Percentiles rank a stretch among this genome's conserved stretches.
Conservation (phyloP, 1,284 basidiomycete genomes). For the Chalciporus sp. region DNA sequence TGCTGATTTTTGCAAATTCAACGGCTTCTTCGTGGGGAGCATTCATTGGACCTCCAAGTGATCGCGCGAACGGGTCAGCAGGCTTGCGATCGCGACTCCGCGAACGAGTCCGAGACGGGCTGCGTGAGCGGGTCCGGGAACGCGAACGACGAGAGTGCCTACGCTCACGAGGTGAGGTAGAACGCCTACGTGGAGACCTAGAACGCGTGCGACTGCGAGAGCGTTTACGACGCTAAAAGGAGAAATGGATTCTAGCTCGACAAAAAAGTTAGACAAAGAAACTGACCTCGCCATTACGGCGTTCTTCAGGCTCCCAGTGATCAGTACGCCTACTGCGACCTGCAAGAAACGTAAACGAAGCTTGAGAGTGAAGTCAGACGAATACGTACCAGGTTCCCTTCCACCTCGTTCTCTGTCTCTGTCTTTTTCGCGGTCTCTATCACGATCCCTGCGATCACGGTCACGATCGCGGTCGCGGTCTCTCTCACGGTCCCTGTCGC, state of each 20-base stretch:
- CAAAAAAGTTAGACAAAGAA: neutral
- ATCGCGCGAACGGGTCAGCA: constrained; percentile 69
- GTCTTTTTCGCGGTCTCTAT: constrained; percentile 53
- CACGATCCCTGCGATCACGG: constrained; percentile 44
- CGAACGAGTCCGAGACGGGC: constrained; percentile 58
- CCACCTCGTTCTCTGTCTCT: constrained; percentile 49
- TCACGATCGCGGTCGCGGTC: constrained; percentile 49
- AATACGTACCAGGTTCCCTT: constrained; percentile 57
- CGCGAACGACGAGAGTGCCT: constrained; percentile 58
- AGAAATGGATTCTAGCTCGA: constrained; percentile 4
- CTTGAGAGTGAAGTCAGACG: neutral
- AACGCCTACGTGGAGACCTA: constrained; percentile 64
- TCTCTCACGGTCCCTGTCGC: constrained; percentile 48
- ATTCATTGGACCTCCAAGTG: constrained; percentile 89
- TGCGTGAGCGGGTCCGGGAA: constrained; percentile 53
- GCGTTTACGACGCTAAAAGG: constrained; percentile 53
- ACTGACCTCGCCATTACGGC: constrained; percentile 64
- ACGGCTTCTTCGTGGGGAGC: constrained; percentile 86
- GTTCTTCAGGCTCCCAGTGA: constrained; percentile 78
- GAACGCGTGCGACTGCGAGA: constrained; percentile 61
- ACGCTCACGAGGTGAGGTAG: constrained; percentile 52
- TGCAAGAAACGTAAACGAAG: constrained; percentile 13
- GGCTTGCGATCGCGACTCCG: constrained; percentile 66
- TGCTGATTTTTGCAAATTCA: constrained; percentile 90
- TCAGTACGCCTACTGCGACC: constrained; percentile 54